These are phyloP conservation scores for Starmera stellimalicola DNA, from an alignment of 1,139 yeast species.

Conservation along the genomic window DNA sequence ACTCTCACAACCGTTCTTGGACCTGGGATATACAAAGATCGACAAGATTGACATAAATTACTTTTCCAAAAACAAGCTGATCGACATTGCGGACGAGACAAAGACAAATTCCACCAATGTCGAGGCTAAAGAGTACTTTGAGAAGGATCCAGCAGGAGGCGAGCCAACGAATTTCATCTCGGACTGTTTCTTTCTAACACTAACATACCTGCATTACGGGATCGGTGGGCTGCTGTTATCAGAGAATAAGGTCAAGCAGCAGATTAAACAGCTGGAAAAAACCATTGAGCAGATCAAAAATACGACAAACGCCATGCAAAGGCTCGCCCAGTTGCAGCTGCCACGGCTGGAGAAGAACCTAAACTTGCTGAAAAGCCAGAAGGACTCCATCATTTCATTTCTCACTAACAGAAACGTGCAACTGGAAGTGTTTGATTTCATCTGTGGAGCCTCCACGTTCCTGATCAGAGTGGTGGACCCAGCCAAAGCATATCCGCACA, in stretches of 20 bases:
- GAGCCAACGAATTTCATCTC: slow-evolving; percentile 67
- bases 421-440: slow-evolving; percentile 62
- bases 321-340: slow-evolving; percentile 29
- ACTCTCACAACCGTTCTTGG: slow-evolving; percentile 79
- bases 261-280: slow-evolving; percentile 41
- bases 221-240: slow-evolving; percentile 66
- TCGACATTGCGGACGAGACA: slow-evolving; percentile 73
- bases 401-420: slow-evolving; percentile 48
- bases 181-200: slow-evolving; percentile 73
- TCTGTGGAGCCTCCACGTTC: slow-evolving; percentile 68
- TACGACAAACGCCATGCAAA: slow-evolving; percentile 19
- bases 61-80: slow-evolving; percentile 36
- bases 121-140: slow-evolving; percentile 54
- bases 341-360: slow-evolving; percentile 37
- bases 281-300: slow-evolving; percentile 39
- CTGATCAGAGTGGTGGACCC: slow-evolving; percentile 70
- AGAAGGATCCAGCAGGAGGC: slow-evolving; percentile 23
- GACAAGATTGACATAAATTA: slow-evolving; percentile 71
- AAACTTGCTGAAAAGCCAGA: slow-evolving; percentile 32
- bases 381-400: slow-evolving; percentile 49
- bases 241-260: slow-evolving; percentile 32
- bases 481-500: slow-evolving; percentile 48
- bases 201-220: slow-evolving; percentile 81
- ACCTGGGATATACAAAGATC: slow-evolving; percentile 52
- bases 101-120: slow-evolving; percentile 67